Evolutionary conservation across 83 land plant genomes (phyloP).

Genomic region (Diphasiastrum complanatum): DNA sequence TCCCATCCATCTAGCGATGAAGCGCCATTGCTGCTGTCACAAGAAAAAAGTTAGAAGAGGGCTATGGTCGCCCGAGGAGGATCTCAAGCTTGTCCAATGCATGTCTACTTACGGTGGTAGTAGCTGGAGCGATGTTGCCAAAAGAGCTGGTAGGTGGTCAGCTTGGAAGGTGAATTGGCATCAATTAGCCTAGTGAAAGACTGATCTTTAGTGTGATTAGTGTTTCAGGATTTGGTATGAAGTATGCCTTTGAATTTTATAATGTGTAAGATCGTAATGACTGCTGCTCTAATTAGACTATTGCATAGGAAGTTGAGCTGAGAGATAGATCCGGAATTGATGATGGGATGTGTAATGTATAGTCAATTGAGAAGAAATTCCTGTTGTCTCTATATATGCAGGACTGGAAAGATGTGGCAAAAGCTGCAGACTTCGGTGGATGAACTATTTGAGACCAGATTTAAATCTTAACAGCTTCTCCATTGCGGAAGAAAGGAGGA

Average conservation of each 20-base stretch:
- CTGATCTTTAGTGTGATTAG: background rate
- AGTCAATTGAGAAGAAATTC: background rate
- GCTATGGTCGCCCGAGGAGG: slow-evolving; percentile 24
- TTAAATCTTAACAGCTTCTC: slow-evolving; percentile 22
- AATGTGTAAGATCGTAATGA: too few species aligned
- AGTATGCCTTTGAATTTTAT: too few species aligned
- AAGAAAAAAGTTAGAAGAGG: slow-evolving; percentile 18
- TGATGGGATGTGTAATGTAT: background rate
- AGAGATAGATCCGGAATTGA: background rate
- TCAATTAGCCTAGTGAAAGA: background rate
- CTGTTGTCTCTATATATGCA: background rate
- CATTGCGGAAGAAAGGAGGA: slow-evolving; percentile 19
- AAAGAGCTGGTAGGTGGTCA: slow-evolving; percentile 15
- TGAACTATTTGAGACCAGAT: slow-evolving; percentile 29
- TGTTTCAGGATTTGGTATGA: too few species aligned
- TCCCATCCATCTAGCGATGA: too few species aligned
- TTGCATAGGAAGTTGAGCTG: too few species aligned
- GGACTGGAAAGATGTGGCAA: slow-evolving; percentile 32
- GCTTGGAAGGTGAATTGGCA: background rate
- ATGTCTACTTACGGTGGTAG: slow-evolving; percentile 12
- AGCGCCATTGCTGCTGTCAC: slow-evolving; percentile 16
- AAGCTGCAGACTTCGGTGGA: slow-evolving; percentile 35
- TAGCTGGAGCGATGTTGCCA: slow-evolving; percentile 14
- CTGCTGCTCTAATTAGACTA: too few species aligned
- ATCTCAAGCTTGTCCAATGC: slow-evolving; percentile 3